Base-by-base conservation (phyloP, 2,329 filamentous ascomycete species). In the Dothiorella sarmentorum region DNA sequence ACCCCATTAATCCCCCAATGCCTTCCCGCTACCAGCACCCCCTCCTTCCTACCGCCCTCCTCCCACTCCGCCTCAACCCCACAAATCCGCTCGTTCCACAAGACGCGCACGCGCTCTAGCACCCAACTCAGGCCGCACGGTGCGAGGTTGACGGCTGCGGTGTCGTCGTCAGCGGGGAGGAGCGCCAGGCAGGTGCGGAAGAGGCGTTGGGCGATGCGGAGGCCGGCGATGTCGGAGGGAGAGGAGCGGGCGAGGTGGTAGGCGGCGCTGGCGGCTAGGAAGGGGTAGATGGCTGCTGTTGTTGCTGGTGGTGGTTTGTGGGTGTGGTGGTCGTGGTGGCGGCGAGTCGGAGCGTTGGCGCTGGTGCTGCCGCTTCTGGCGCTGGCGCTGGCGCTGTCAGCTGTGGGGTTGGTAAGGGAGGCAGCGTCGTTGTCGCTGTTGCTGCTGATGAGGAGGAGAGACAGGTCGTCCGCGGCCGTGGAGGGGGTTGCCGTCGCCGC, bases 51-150 rank as follows among this genome's bases (percentile, higher is more conserved):
- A n/a, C n/a, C n/a, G n/a, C 38, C 38, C 17, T 33, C 52, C 37
- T 44, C 52, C 18, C 13, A 43, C 15, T 11, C 55, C 3, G 42
- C 40, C 42, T 37, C 29, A 3, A 44, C 40, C 7, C 29, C 42
- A 20, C 38, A 43, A 31, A 57, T 38, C 13, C 42, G 42, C 55
- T 13, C 29, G 31, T 57, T 57, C 55, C 55, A 57, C n/a, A 45
- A n/a, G 15, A 57, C 42, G 29, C 55, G 55, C 20, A 27, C 18
- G 26, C 55, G 55, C 29, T 57, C 55, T 15, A 57, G 31, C 40
- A n/a, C 15, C 40, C 40, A 57, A 7, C 27, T 20, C 20, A 45
- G 18, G 7, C 55, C 55, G 15, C 20, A 15, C 5, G 40, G n/a
- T 15, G 18, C 13, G 11, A 57, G 7, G 31, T 38, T 9, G 2